Evolutionary conservation across 768 basidiomycete species (phyloP), one percentile per base, ranked within the genome.

Genomic region (Artomyces pyxidatus): DNA sequence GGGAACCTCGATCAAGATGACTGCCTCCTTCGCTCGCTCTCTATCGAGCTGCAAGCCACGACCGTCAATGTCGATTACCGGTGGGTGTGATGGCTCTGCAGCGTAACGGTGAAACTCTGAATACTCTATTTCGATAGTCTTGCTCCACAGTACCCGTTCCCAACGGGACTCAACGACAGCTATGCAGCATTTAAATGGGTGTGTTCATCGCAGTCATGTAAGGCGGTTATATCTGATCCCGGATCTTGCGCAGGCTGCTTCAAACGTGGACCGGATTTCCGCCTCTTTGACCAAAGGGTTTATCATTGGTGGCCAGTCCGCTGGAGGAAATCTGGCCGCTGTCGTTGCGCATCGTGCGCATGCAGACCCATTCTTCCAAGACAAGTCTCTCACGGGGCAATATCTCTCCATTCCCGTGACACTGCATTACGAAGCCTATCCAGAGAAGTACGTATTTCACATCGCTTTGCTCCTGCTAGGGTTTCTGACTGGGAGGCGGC

Each of bases 111-210:
- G n/a, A n/a, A n/a, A n/a, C n/a, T n/a, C n/a, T n/a, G n/a, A n/a
- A n/a, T n/a, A n/a, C n/a, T n/a, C n/a, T n/a, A n/a, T n/a, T n/a
- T n/a, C n/a, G n/a, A n/a, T n/a, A n/a, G n/a, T n/a, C n/a, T n/a
- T 23, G 12, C 27, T 26, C 22, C 23, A 14, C 16, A 25, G 42
- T 14, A 43, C 14, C 19, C 42, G 2, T 25, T n/a, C 6, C 42
- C 42, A 28, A 43, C 9, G 3, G 14, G 22, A 23, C 37, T 14
- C 4, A 17, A 42, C 26, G 48, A 49, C 21, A 16, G 37, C 16
- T 49, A 32, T 9, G 29, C 29, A 19, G 48, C 28, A 30, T 21
- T 49, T 21, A 42, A 49, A 35, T 49, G 48, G 48, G 48, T 21
- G 12, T 30, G 40, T 32, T 1, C 4, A n/a, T n/a, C n/a, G n/a